A percentile compares a stretch with the other conserved stretches of the same genome.
Conservation (phyloP, 176 grass and related monocot genomes). For the Miscanthus lutarioriparius region DNA sequence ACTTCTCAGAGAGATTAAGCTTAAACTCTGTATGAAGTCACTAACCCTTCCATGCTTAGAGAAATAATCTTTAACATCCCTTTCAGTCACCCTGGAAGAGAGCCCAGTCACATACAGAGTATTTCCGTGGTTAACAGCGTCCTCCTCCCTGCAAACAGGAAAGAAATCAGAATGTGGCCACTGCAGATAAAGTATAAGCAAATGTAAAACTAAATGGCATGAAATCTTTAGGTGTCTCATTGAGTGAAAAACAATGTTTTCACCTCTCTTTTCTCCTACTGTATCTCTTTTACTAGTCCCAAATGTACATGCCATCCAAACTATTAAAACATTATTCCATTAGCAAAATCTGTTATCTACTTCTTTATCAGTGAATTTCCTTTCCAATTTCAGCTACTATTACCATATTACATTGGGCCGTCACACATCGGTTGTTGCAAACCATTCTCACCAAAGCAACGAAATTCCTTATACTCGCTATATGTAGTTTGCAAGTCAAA, state of each 20-base stretch:
- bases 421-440: neutral
- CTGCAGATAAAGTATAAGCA: neutral
- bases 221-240: neutral
- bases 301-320: neutral
- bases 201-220: neutral
- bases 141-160: slow-evolving; percentile 40
- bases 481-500: neutral
- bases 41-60: slow-evolving; percentile 71
- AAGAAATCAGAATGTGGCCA: neutral
- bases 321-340: neutral
- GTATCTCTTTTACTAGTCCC: neutral
- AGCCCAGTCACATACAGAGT: slow-evolving; percentile 73
- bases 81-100: slow-evolving; percentile 69
- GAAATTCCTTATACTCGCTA: neutral
- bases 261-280: neutral
- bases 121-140: slow-evolving; percentile 58
- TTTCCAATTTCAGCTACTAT: neutral
- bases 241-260: neutral
- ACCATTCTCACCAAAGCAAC: neutral
- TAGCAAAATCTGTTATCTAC: neutral
- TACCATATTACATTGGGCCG: neutral
- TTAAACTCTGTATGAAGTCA: neutral
- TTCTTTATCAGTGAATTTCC: neutral
- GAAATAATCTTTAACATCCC: slow-evolving; percentile 65
- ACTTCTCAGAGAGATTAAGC: neutral